Base-by-base conservation (phyloP, 2,329 filamentous ascomycete species). In the Metarhizium humberi region DNA sequence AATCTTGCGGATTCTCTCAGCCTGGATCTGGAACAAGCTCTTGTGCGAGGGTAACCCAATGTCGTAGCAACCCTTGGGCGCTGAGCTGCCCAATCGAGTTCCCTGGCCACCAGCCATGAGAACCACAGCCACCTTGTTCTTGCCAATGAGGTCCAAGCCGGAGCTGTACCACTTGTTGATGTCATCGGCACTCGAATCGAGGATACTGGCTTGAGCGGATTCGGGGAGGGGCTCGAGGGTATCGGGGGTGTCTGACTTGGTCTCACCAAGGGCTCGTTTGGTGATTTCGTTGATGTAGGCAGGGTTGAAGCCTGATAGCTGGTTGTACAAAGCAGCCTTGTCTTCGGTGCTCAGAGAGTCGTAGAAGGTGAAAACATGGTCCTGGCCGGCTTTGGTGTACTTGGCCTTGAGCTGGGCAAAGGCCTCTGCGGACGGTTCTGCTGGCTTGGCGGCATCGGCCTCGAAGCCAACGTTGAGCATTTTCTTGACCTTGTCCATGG, bases 21-120 rank as follows among this genome's bases (percentile, higher is more conserved):
- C 94, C 74, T 99, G 94, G 64, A 99, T 88, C 78, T 97, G 92
- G 81, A 99, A 99, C 57, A 99, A 81, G 16, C 91, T 91, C 78
- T 99, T 99, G 69, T 87, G 76, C 63, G 90, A 96, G 36, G 92
- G 90, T 56, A 99, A 82, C 18, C 91, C 91, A 71, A 99, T 97
- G 69, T 99, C 87, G 74, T 89, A 99, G 81, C 92, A 97, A 56
- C 94, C 94, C 78, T 99, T 99, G 62, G 94, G 94, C 18, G 87
- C 92, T 56, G 91, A 94, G 78, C 91, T 96, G 63, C 94, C 94
- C 60, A 99, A 77, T 59, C 94, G 84, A 59, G 94, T 99, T 60
- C 94, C 94, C 76, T 99, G 94, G 38, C 94, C 94, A 68, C 94
- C 94, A 56, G 94, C 94, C 89, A 99, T 95, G 66, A 99, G 82